Conservation (phyloP, 495 filamentous ascomycete species). For the Aspergillus ostianus region DNA sequence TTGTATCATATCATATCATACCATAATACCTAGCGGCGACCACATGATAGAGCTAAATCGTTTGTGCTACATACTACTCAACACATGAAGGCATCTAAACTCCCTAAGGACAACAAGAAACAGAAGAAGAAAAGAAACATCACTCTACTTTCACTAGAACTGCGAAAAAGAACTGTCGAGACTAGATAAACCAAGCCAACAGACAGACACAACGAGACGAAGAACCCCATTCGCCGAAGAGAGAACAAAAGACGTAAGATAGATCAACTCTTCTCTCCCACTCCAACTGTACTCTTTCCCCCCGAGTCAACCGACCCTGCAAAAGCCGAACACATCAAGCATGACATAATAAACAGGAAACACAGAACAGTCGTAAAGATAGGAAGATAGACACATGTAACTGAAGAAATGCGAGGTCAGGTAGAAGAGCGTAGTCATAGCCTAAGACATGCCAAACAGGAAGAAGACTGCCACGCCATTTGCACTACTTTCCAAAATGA, state of each 20-base stretch:
- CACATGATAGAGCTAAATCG: background rate
- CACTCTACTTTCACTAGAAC: slow-evolving; percentile 15
- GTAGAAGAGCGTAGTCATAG: slow-evolving; percentile 1
- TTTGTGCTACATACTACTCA: too few relatives aligned
- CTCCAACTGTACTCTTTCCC: background rate
- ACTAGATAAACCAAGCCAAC: slow-evolving; percentile 5
- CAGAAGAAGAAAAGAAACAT: background rate
- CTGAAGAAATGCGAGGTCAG: slow-evolving; percentile 4
- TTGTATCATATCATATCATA: too few relatives aligned
- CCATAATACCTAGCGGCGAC: background rate
- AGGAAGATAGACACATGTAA: background rate
- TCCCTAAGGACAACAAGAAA: background rate
- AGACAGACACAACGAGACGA: slow-evolving; percentile 8
- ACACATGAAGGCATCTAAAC: too few relatives aligned
- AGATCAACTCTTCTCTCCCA: background rate
- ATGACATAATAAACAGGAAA: background rate
- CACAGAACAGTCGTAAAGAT: slow-evolving; percentile 7
- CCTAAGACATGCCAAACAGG: slow-evolving; percentile 6
- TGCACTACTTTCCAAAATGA: slow-evolving; percentile 28
- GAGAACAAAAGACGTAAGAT: slow-evolving; percentile 5
- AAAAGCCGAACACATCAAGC: background rate
- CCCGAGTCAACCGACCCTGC: background rate
- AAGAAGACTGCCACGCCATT: slow-evolving; percentile 23
- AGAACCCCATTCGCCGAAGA: slow-evolving; percentile 12
- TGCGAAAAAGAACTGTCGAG: slow-evolving; percentile 1